Percentiles rank a stretch among this genome's conserved stretches.
Conservation (phyloP, 1,139 yeast genomes). For the Pichia sp. region DNA sequence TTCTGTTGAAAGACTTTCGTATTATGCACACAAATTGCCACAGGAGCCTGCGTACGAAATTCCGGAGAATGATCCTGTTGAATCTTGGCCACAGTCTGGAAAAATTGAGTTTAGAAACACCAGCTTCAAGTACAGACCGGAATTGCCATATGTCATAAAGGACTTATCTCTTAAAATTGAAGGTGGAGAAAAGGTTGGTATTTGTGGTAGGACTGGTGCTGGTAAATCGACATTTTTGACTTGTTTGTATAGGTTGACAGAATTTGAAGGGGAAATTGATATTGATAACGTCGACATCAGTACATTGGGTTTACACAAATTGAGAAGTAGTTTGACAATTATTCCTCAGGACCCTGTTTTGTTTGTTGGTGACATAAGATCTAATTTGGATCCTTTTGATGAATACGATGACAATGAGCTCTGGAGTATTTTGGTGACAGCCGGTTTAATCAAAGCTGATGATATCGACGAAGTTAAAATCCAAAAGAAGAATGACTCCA, state of each 20-base stretch:
- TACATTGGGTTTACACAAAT: slow-evolving; percentile 27
- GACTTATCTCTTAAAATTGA: slow-evolving; percentile 35
- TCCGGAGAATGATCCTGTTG: slow-evolving; percentile 37
- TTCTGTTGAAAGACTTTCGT: slow-evolving; percentile 40
- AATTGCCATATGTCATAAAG: slow-evolving; percentile 65
- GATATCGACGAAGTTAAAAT: slow-evolving; percentile 33
- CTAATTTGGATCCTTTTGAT: slow-evolving; percentile 53
- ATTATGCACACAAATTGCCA: slow-evolving; percentile 45
- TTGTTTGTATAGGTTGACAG: slow-evolving; percentile 30
- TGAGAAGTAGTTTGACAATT: slow-evolving; percentile 32
- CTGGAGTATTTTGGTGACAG: slow-evolving; percentile 45
- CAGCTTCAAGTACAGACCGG: slow-evolving; percentile 63
- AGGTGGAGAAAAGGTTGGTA: slow-evolving; percentile 31
- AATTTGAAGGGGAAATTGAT: slow-evolving; percentile 44
- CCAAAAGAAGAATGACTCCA: slow-evolving; percentile 25
- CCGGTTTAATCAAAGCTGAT: slow-evolving; percentile 31
- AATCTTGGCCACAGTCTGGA: slow-evolving; percentile 56
- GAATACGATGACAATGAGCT: slow-evolving; percentile 43
- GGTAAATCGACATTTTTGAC: slow-evolving; percentile 36
- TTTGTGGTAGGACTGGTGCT: slow-evolving; percentile 39
- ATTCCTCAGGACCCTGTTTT: slow-evolving; percentile 44
- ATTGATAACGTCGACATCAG: slow-evolving; percentile 32
- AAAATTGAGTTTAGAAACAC: slow-evolving; percentile 49
- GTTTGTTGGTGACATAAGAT: slow-evolving; percentile 52
- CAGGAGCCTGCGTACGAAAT: slow-evolving; percentile 52